Evolutionary conservation across 805 yeast genomes (phyloP), one percentile per base, ranked within the genome.

Genomic region (Candida peoriensis): DNA sequence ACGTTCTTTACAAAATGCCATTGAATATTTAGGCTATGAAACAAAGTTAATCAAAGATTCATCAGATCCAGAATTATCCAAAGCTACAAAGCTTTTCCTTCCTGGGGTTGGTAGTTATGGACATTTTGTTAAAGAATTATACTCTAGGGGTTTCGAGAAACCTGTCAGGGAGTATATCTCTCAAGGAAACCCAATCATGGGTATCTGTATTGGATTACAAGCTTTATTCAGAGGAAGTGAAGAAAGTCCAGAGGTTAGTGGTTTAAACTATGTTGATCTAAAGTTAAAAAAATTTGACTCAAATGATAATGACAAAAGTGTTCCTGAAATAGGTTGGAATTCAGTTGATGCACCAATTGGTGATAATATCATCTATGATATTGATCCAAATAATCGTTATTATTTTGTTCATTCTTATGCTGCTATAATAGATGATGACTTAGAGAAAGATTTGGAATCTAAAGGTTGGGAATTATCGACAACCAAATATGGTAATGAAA

Each of bases 101-200:
- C 99, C 99, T 7, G 99, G 99, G 19, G 99, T 93, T 13, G 99
- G 99, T 10, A 90, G 88, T 56, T 94, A 76, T 58, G 98, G 96
- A 29, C 97, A 93, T 57, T 89, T 90, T 56, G 88, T 89, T 41
- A 75, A 74, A 34, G 77, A 82, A 47, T 59, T 93, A 30, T 68
- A 66, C 30, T 64, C 65, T 4, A 70, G 82, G 38, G 74, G 78
- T 0, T 76, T 90, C 41, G 76, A 69, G 11, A 71, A 64, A 24
- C 95, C 94, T 0, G 62, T 94, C 18, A 63, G 61, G 34, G 58
- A 70, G 29, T 88, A 86, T 50, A 78, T 89, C 24, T 60, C 66
- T 7, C 64, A 82, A n/a, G 96, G 96, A 2, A 77, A 77, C 49
- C 86, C 94, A 12, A 63, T 93, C 20, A 86, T 93, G 96, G 99